phyloP scores from a whole-genome alignment of 2,329 filamentous ascomycete genomes.

The Penicillium sp. region DNA sequence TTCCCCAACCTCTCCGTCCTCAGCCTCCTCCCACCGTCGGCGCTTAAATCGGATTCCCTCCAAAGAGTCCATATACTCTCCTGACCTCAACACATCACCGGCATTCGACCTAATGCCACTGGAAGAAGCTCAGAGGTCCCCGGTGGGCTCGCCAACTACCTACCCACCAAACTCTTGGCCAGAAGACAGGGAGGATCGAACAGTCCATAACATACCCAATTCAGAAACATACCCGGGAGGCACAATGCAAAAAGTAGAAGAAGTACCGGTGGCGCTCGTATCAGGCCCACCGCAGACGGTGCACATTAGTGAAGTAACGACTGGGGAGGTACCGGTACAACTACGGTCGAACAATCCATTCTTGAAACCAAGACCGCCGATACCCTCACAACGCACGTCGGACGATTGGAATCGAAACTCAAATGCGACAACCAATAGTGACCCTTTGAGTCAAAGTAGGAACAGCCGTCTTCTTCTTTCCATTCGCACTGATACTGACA shows the following conservation, averaged over 20 bases:
- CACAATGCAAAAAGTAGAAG: slow-evolving; percentile 9
- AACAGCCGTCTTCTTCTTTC: not conserved
- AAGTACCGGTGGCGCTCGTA: slow-evolving; percentile 24
- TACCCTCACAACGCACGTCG: slow-evolving; percentile 21
- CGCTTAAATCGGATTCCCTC: slow-evolving; percentile 29
- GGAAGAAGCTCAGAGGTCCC: slow-evolving; percentile 39
- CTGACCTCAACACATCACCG: slow-evolving; percentile 39
- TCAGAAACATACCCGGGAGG: slow-evolving; percentile 7
- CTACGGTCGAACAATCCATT: slow-evolving; percentile 45
- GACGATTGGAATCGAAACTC: slow-evolving; percentile 22
- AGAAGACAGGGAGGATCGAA: slow-evolving; percentile 29
- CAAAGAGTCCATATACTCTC: slow-evolving; percentile 37
- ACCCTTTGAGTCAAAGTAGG: slow-evolving; percentile 36
- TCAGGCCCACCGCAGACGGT: slow-evolving; percentile 23
- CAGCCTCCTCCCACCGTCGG: slow-evolving; percentile 28
- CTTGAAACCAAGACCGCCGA: slow-evolving; percentile 27
- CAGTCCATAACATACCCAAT: slow-evolving; percentile 7
- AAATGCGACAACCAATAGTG: slow-evolving; percentile 28
- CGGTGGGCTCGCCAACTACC: slow-evolving; percentile 29
- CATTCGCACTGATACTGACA: slow-evolving; percentile 14
- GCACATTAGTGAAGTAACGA: slow-evolving; percentile 20
- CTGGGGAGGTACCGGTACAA: slow-evolving; percentile 27
- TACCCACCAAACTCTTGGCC: slow-evolving; percentile 34
- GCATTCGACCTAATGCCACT: slow-evolving; percentile 41
- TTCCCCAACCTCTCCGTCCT: slow-evolving; percentile 36